Evolutionary conservation across 2,329 filamentous ascomycete genomes (phyloP).

Genomic region (Phyllosticta citrichinensis): DNA sequence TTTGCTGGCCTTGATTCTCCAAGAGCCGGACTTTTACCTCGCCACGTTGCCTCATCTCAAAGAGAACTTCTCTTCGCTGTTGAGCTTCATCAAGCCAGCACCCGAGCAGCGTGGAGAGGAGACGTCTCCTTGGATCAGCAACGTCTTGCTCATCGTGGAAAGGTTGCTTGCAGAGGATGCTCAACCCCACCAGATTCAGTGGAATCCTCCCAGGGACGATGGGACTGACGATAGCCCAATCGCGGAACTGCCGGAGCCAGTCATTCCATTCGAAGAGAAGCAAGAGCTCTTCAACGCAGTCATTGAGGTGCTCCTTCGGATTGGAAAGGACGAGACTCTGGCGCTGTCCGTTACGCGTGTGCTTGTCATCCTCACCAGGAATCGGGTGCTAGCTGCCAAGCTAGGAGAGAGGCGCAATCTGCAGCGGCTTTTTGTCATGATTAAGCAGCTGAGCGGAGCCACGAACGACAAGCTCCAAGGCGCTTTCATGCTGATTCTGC

Average conservation of each 20-base stretch:
- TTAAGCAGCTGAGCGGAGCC: conserved; percentile 76
- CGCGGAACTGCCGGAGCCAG: conserved; percentile 49
- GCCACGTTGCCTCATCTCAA: conserved; percentile 65
- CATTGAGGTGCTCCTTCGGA: conserved; percentile 72
- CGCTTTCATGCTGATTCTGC: conserved; percentile 73
- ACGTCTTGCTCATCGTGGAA: conserved; percentile 82
- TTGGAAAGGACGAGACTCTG: conserved; percentile 78
- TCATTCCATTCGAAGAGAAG: conserved; percentile 57
- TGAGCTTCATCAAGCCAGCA: conserved; percentile 67
- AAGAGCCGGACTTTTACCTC: conserved; percentile 71
- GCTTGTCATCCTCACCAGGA: conserved; percentile 77
- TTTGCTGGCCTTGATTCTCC: conserved; percentile 76
- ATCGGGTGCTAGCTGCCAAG: conserved; percentile 60
- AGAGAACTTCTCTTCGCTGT: conserved; percentile 64
- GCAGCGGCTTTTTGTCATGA: conserved; percentile 85
- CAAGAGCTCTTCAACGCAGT: conserved; percentile 62
- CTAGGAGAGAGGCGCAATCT: conserved; percentile 84
- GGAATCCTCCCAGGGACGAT: conserved; percentile 44
- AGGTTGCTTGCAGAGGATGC: conserved; percentile 82
- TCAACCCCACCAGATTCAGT: conserved; percentile 63
- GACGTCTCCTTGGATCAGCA: conserved; percentile 84
- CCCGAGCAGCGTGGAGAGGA: conserved; percentile 61
- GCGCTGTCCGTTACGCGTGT: conserved; percentile 76
- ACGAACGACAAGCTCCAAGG: conserved; percentile 66
- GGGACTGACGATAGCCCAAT: conserved; percentile 44